Evolutionary conservation across 805 yeast species (phyloP), one percentile per base, ranked within the genome.

Genomic region (Metschnikowia koreensis): DNA sequence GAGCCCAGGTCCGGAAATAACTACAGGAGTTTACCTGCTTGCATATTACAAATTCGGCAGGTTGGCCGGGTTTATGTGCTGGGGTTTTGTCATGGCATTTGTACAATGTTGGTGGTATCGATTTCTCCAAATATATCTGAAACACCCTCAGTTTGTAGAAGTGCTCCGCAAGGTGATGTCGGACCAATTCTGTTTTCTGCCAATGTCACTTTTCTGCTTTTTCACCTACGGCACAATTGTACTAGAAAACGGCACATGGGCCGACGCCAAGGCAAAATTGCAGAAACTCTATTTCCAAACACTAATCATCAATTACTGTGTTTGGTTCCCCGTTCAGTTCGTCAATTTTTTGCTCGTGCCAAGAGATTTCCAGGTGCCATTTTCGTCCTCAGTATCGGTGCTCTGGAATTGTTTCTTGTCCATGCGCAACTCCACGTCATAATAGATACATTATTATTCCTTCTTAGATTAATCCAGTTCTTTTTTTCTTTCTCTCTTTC

Each of bases 361-460:
- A 1, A 75, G 82, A 53, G 76, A 76, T 53, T 80, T 83, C 59
- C 98, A 93, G 68, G 96, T 93, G 6, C 97, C 97, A 0, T 93
- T 94, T 66, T 85, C 96, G 50, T 86, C 94, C 8, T 88, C 70
- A 16, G 75, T 94, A 6, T 93, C 96, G 29, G 96, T 93, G 16
- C 71, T 93, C 37, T 93, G 99, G 98, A 93, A 94, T 65, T 91
- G 97, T 48, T 92, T 87, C 71, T 72, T 93, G 46, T 90, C 96
- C 0, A 82, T 89, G 80, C 76, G 88, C 61, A 89, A 89, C 54
- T 68, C 75, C 7, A 36, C 46, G 15, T 41, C 51, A 2, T 46
- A 27, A 36, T 7, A 34, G 39, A 43, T n/a, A n/a, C 22, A 10
- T 17, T 39, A 3, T 39, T 10, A 6, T 37, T 13, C 39, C 15